Conservation (phyloP, 495 filamentous ascomycete genomes). For the Copromyces sp. region DNA sequence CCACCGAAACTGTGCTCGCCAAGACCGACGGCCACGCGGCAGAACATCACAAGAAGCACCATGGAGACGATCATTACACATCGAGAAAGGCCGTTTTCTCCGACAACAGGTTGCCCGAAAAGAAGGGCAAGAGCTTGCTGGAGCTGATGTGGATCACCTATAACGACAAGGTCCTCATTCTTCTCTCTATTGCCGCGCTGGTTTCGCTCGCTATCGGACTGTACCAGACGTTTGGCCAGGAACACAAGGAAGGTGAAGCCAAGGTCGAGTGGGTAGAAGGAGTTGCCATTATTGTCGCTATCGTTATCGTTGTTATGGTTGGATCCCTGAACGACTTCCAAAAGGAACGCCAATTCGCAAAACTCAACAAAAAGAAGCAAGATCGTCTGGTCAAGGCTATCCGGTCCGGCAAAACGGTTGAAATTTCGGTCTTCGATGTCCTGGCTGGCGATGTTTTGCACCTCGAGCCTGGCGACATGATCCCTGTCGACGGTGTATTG, state of each 20-base stretch:
- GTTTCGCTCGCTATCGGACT: slow-evolving; percentile 63
- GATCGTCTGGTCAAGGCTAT: slow-evolving; percentile 69
- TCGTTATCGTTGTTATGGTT: slow-evolving; percentile 65
- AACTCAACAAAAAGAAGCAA: slow-evolving; percentile 69
- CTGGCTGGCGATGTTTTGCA: slow-evolving; percentile 64
- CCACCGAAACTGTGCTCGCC: slow-evolving; percentile 6
- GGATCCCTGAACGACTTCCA: slow-evolving; percentile 70
- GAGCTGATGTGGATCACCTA: slow-evolving; percentile 77
- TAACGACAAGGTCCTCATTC: slow-evolving; percentile 75
- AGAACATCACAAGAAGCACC: slow-evolving; percentile 4
- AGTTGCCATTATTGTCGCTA: slow-evolving; percentile 67
- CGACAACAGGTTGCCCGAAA: slow-evolving; percentile 63
- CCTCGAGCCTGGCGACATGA: slow-evolving; percentile 63
- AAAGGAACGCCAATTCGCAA: slow-evolving; percentile 71
- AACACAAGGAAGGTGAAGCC: slow-evolving; percentile 32
- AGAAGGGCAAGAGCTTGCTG: slow-evolving; percentile 62
- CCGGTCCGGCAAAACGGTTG: slow-evolving; percentile 62
- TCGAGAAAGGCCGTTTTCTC: slow-evolving; percentile 60
- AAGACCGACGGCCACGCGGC: slow-evolving; percentile 3
- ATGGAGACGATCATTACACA: slow-evolving; percentile 33
- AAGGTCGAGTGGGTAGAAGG: slow-evolving; percentile 71
- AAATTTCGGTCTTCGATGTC: slow-evolving; percentile 63
- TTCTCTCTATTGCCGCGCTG: slow-evolving; percentile 62
- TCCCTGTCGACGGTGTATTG: slow-evolving; percentile 65
- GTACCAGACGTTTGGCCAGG: slow-evolving; percentile 50